Evolutionary conservation across 78 protist genomes (phyloP), one percentile per base, ranked within the genome.

Genomic region (Neovahlkampfia damariscottae): DNA sequence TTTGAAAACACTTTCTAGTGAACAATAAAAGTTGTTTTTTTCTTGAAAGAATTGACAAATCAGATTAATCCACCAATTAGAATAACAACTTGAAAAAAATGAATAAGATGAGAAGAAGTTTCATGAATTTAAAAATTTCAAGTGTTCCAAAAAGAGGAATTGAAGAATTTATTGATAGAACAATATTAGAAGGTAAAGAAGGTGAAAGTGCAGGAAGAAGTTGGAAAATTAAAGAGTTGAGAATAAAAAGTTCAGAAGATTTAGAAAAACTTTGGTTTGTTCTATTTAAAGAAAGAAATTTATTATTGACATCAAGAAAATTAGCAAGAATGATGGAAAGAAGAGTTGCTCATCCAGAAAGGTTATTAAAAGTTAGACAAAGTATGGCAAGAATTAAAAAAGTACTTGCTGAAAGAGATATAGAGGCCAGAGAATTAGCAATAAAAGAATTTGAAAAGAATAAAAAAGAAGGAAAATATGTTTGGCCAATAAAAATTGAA

Each of bases 261-360:
- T 59, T 88, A 35, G 87, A 88, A 50, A 72, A 84, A 68, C 29
- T 88, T 30, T 88, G 91, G 91, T 71, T 77, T 28, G 87, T 82
- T n/a, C 76, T 88, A 35, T 37, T 81, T 38, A 75, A 34, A 66
- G 91, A 88, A 72, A 76, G 88, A 38, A 84, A 84, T 41, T 73
- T 82, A 81, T 74, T 88, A 19, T 32, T 7, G 39, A 27, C 89
- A 1, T n/a, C n/a, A n/a, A n/a, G n/a, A n/a, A n/a, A n/a, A n/a
- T n/a, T n/a, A n/a, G n/a, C n/a, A n/a, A n/a, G n/a, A n/a, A 10
- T n/a, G 29, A 78, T 72, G 67, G 5, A 34, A 36, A 38, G 76
- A 5, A 34, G 32, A 5, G 40, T 67, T 3, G 5, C 6, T 19
- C 70, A 67, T 5, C 3, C 3, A 3, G 70, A 67, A 36, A 67